phyloP scores from a whole-genome alignment of 371 early-diverging fungal genomes.

The Mortierella sp. region DNA sequence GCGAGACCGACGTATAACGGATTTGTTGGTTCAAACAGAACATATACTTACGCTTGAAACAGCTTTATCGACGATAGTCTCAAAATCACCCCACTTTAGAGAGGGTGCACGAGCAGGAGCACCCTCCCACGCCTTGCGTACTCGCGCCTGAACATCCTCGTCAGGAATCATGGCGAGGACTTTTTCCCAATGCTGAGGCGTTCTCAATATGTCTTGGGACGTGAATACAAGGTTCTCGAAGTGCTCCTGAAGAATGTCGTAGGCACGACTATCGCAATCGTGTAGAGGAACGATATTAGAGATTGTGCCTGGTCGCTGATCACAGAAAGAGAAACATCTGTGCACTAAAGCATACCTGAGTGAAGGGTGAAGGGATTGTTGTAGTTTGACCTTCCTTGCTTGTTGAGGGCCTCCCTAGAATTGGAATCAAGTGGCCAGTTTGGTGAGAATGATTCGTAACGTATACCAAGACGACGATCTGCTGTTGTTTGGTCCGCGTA shows the following conservation, averaged over 20 bases:
- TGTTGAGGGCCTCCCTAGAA: slow-evolving; percentile 78
- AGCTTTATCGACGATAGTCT: slow-evolving; percentile 37
- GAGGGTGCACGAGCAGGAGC: slow-evolving; percentile 56
- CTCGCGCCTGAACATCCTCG: slow-evolving; percentile 63
- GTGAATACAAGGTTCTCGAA: slow-evolving; percentile 75
- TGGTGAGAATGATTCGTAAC: no score
- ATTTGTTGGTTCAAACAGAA: not conserved
- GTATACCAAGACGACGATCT: no score
- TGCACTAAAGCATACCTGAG: slow-evolving; percentile 58
- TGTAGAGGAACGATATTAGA: no score
- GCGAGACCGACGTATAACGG: not conserved
- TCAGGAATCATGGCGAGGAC: slow-evolving; percentile 82
- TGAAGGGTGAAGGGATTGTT: slow-evolving; percentile 68
- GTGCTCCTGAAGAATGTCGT: slow-evolving; percentile 67
- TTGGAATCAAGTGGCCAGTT: no score
- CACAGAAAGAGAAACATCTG: no score
- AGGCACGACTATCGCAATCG: slow-evolving; percentile 66
- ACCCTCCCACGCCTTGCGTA: slow-evolving; percentile 64
- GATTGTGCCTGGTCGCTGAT: no score
- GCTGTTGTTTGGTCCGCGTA: slow-evolving; percentile 7
- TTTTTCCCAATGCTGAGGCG: slow-evolving; percentile 73
- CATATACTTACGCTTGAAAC: slow-evolving; percentile 18
- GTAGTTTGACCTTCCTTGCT: slow-evolving; percentile 76
- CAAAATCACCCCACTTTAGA: slow-evolving; percentile 71
- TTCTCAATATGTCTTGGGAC: slow-evolving; percentile 77